These are phyloP conservation scores for Dalbergia oliveri DNA, from an alignment of 306 rosid species.

Conservation along the genomic window DNA sequence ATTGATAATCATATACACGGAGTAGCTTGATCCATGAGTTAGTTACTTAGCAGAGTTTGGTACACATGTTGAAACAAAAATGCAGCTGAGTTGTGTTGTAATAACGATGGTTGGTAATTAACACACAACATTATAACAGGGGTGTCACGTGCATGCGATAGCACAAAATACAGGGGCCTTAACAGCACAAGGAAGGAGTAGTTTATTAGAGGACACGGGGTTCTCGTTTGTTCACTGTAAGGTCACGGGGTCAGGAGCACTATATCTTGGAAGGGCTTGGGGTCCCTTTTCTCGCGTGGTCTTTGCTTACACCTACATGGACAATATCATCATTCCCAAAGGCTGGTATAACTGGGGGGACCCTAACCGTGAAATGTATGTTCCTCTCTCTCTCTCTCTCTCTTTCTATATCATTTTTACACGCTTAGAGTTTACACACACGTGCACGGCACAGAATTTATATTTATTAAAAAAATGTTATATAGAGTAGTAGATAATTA, in stretches of 20 bases:
- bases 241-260: conserved; percentile 77
- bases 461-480: too few species aligned
- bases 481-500: too few species aligned
- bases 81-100: not conserved
- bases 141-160: conserved; percentile 73
- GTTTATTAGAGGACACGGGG: conserved; percentile 67
- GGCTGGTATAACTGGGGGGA: conserved; percentile 76
- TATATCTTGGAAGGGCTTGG: conserved; percentile 77
- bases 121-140: conserved; percentile 33
- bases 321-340: conserved; percentile 68
- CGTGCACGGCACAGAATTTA: not conserved
- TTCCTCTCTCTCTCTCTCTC: not conserved
- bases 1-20: not conserved
- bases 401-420: not conserved
- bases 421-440: not conserved
- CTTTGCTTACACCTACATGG: conserved; percentile 69
- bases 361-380: conserved; percentile 65
- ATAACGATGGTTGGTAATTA: not conserved
- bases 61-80: not conserved
- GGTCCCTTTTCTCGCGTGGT: conserved; percentile 69
- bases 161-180: conserved; percentile 58
- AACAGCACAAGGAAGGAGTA: conserved; percentile 66
- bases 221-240: conserved; percentile 72
- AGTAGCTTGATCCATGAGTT: not conserved
- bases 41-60: conserved; percentile 5